Evolutionary conservation across 495 filamentous ascomycete genomes (phyloP).

Genomic region (Penicillium cataractarum): DNA sequence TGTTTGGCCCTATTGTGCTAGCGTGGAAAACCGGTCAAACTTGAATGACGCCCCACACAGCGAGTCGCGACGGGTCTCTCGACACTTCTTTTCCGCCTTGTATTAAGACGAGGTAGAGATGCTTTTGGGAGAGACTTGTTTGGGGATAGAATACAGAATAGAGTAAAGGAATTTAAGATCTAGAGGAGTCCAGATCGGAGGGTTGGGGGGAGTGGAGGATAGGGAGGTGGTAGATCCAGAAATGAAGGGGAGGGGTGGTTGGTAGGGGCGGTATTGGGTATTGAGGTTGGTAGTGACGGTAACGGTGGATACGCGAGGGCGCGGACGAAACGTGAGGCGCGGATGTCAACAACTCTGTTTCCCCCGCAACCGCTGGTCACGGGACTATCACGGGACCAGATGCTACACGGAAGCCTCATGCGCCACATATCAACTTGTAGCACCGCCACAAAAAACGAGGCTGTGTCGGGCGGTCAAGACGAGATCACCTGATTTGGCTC

Average conservation of each 20-base stretch:
- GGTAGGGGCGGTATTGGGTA: constrained; percentile 23
- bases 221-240: constrained; percentile 25
- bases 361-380: constrained; percentile 16
- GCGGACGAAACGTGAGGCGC: constrained; percentile 28
- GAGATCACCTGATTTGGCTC: constrained; percentile 16
- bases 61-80: constrained; percentile 40
- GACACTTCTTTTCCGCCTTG: constrained; percentile 19
- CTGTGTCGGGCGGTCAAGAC: background rate
- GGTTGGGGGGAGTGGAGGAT: background rate
- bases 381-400: background rate
- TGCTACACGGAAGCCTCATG: background rate
- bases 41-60: constrained; percentile 48
- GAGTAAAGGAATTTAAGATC: constrained; percentile 14
- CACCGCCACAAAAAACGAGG: too few species aligned
- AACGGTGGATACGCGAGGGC: constrained; percentile 31
- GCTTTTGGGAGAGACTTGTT: constrained; percentile 9
- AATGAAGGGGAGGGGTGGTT: constrained; percentile 29
- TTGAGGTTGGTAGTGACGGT: constrained; percentile 13
- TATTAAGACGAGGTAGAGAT: constrained; percentile 18
- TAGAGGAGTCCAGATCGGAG: background rate
- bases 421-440: too few species aligned
- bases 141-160: constrained; percentile 16
- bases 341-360: constrained; percentile 27
- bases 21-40: constrained; percentile 47
- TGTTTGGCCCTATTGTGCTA: constrained; percentile 55